phyloP scores from a whole-genome alignment of 139 green algal species.

The Pleodorina starrii region DNA sequence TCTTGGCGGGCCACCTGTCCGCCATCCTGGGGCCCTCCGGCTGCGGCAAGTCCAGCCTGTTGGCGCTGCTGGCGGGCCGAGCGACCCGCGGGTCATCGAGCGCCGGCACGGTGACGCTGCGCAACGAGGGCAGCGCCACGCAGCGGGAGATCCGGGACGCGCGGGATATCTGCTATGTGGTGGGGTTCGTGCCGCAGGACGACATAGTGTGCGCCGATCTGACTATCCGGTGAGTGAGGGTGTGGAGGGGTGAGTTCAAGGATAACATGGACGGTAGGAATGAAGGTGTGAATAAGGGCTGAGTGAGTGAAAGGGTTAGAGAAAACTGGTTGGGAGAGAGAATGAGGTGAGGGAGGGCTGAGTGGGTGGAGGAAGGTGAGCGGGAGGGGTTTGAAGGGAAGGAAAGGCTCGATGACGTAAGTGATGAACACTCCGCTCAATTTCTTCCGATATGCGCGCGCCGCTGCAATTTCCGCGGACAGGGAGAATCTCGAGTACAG shows the following conservation, averaged over 20 bases:
- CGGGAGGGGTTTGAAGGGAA: no score
- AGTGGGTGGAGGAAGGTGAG: neutral
- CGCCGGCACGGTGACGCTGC: no score
- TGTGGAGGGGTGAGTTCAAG: no score
- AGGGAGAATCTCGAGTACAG: constrained; percentile 70
- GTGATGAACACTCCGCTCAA: no score
- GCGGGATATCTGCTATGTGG: constrained; percentile 20
- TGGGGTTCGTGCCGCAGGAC: constrained; percentile 89
- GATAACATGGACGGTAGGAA: no score
- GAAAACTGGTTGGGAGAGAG: neutral
- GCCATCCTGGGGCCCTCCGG: no score
- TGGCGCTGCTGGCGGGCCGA: constrained; percentile 36
- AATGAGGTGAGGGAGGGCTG: neutral
- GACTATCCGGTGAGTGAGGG: neutral
- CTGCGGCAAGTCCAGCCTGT: no score
- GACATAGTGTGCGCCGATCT: constrained; percentile 25
- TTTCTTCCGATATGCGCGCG: no score
- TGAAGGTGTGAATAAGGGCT: no score
- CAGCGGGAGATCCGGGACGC: neutral
- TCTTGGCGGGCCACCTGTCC: constrained; percentile 37
- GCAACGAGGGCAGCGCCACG: neutral
- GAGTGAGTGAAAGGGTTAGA: neutral
- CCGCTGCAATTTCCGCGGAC: no score
- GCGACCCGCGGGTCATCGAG: neutral
- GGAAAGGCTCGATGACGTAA: no score